phyloP scores from a whole-genome alignment of 1,284 basidiomycete species.

The Tilletiaria anomala region DNA sequence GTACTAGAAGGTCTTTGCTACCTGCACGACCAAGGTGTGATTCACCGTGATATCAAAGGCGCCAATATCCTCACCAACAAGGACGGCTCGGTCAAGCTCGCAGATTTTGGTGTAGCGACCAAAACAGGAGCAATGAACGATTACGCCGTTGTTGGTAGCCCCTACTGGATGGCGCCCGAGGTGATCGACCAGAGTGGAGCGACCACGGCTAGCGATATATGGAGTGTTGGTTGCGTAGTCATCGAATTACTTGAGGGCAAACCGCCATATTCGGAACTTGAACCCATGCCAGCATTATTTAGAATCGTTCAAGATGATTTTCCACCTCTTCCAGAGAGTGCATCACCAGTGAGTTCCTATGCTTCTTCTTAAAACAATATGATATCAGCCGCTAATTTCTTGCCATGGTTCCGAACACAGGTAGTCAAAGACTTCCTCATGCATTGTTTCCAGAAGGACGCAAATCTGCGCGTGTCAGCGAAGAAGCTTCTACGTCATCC shows the following conservation, averaged over 20 bases:
- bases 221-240: slow-evolving; percentile 87
- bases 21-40: slow-evolving; percentile 36
- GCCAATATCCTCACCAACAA: slow-evolving; percentile 48
- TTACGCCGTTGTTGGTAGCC: slow-evolving; percentile 42
- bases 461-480: slow-evolving; percentile 79
- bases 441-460: slow-evolving; percentile 96
- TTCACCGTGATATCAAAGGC: slow-evolving; percentile 34
- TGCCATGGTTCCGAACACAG: no score
- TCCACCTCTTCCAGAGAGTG: slow-evolving; percentile 86
- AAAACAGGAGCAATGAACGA: slow-evolving; percentile 16
- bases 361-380: neutral
- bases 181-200: slow-evolving; percentile 63
- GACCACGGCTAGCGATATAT: slow-evolving; percentile 90
- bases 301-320: slow-evolving; percentile 94
- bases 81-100: slow-evolving; percentile 47
- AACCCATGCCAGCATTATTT: slow-evolving; percentile 95
- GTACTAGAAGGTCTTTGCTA: slow-evolving; percentile 42
- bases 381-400: neutral
- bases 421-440: slow-evolving; percentile 91
- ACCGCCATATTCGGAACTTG: slow-evolving; percentile 85
- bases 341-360: slow-evolving; percentile 48
- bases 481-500: slow-evolving; percentile 82
- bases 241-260: slow-evolving; percentile 91
- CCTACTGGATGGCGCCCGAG: slow-evolving; percentile 40
- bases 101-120: slow-evolving; percentile 19